These are phyloP conservation scores for Raffaelea arxii DNA, from an alignment of 2,329 filamentous ascomycete genomes.

Conservation along the genomic window DNA sequence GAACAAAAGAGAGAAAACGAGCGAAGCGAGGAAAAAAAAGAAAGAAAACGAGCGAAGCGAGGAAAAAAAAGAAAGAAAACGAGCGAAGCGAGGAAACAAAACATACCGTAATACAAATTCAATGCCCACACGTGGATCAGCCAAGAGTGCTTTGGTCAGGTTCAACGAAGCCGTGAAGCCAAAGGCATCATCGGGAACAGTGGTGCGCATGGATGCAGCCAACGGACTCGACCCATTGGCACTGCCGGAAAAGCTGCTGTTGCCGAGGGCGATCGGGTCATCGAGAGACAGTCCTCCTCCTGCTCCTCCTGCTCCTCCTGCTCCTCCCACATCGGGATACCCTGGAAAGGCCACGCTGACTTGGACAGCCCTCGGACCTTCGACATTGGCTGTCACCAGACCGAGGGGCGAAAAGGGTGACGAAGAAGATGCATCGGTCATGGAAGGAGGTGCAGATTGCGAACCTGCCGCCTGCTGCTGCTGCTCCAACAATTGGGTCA, in stretches of 20 bases:
- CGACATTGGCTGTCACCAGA: background rate
- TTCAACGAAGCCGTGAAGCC: too few species aligned
- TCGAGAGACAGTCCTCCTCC: too few species aligned
- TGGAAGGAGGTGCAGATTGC: background rate
- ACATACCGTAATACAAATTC: slow-evolving; percentile 1
- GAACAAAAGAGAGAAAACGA: background rate
- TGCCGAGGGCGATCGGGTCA: too few species aligned
- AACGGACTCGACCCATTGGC: too few species aligned
- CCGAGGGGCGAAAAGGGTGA: background rate
- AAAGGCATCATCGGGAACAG: too few species aligned
- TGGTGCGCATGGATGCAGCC: too few species aligned
- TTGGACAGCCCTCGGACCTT: background rate
- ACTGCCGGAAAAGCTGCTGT: too few species aligned
- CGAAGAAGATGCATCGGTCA: background rate
- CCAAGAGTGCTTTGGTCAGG: background rate
- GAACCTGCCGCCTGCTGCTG: background rate
- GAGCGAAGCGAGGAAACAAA: background rate
- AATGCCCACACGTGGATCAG: slow-evolving; percentile 1
- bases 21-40: background rate
- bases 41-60: background rate
- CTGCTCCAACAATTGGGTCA: background rate
- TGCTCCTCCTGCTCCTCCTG: too few species aligned
- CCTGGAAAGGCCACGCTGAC: background rate
- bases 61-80: background rate
- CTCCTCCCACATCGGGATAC: too few species aligned